phyloP scores from a whole-genome alignment of 495 filamentous ascomycete genomes.

The Saxophila tyrrhenica region DNA sequence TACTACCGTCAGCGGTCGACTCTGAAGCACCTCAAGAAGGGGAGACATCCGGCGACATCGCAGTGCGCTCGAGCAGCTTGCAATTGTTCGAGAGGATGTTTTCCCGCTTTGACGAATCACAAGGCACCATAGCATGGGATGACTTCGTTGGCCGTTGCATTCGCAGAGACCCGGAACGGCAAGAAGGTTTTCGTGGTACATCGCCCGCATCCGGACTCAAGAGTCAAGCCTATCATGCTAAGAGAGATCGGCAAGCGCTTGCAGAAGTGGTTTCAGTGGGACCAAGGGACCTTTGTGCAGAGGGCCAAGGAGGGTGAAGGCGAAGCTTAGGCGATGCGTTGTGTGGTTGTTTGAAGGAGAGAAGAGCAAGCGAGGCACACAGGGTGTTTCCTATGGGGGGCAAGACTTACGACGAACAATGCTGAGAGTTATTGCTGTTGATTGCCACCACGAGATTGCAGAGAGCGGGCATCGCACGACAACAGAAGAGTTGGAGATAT shows the following conservation, averaged over 20 bases:
- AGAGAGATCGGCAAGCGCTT: neutral
- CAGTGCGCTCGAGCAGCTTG: neutral
- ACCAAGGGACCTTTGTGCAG: neutral
- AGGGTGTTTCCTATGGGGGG: too few relatives aligned
- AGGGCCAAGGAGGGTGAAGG: neutral
- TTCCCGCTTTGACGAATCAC: neutral
- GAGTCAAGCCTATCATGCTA: neutral
- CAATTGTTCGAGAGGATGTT: neutral
- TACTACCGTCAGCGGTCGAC: too few relatives aligned
- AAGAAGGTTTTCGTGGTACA: neutral
- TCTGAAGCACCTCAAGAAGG: too few relatives aligned
- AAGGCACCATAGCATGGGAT: neutral
- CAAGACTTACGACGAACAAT: too few relatives aligned
- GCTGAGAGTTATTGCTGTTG: too few relatives aligned
- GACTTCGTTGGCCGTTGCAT: conserved; percentile 2
- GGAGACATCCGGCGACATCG: neutral
- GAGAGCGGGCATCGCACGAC: too few relatives aligned
- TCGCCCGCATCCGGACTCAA: neutral
- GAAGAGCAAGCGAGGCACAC: too few relatives aligned
- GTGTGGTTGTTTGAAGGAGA: too few relatives aligned
- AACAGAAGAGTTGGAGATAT: too few relatives aligned
- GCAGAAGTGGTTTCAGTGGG: conserved; percentile 5
- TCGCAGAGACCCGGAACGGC: neutral
- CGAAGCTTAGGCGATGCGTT: too few relatives aligned
- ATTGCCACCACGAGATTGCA: too few relatives aligned